Percentiles rank a stretch among this genome's conserved stretches.
Evolutionary conservation across 495 filamentous ascomycete species (phyloP).

Genomic region (Penicillium ochrochloron): DNA sequence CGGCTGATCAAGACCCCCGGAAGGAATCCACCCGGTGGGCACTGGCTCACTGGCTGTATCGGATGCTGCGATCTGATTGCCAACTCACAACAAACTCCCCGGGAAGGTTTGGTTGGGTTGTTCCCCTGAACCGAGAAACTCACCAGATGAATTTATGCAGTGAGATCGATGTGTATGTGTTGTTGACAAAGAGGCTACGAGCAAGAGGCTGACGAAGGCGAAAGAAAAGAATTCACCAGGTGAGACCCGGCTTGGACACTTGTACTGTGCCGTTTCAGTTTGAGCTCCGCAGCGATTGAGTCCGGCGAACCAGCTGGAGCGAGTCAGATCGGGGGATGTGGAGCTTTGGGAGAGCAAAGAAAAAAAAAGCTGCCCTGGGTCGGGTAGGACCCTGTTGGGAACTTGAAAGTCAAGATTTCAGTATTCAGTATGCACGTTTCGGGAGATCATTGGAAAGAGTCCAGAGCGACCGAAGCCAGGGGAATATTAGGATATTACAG

Average conservation of each 20-base stretch:
- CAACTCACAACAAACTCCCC: slow-evolving; percentile 19
- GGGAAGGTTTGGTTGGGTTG: slow-evolving; percentile 5
- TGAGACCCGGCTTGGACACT: slow-evolving; percentile 13
- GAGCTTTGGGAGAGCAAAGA: slow-evolving; percentile 2
- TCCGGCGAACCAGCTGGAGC: slow-evolving; percentile 6
- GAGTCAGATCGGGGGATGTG: slow-evolving; percentile 24
- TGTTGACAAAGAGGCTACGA: neutral
- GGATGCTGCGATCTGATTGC: slow-evolving; percentile 21
- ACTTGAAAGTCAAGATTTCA: neutral
- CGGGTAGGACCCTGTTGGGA: slow-evolving; percentile 2
- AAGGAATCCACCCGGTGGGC: slow-evolving; percentile 34
- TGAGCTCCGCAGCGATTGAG: slow-evolving; percentile 22
- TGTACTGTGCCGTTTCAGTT: slow-evolving; percentile 14
- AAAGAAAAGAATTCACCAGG: slow-evolving; percentile 10
- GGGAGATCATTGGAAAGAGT: neutral
- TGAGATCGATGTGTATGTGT: no score
- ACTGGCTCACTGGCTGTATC: slow-evolving; percentile 2
- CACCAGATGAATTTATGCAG: neutral
- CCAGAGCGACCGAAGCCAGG: slow-evolving; percentile 5
- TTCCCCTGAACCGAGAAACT: slow-evolving; percentile 17
- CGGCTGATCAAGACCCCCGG: slow-evolving; percentile 32
- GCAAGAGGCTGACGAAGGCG: neutral
- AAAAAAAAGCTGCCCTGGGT: neutral
- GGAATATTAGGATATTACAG: neutral
- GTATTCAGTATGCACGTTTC: neutral